These are phyloP conservation scores for Leccinum pallidistipes DNA, from an alignment of 1,284 basidiomycete species.

Conservation along the genomic window DNA sequence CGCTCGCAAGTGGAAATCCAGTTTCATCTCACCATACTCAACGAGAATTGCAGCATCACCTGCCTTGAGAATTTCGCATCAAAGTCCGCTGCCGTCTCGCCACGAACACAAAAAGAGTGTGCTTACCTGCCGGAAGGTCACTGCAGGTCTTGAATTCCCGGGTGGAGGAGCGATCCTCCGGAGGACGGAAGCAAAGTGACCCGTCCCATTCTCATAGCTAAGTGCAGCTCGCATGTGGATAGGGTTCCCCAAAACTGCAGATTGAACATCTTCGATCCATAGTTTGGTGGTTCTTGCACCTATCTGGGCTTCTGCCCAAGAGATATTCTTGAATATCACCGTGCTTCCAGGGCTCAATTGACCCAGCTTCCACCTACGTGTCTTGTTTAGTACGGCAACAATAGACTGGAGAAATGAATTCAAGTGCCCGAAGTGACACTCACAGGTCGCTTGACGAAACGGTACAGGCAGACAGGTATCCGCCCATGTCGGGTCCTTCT, in stretches of 20 bases:
- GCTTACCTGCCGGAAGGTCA: conserved; percentile 47
- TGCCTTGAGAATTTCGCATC: conserved; percentile 37
- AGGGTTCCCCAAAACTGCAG: background rate
- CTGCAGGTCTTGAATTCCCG: conserved; percentile 26
- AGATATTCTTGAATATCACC: conserved; percentile 50
- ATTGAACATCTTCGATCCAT: conserved; percentile 37
- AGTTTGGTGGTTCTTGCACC: conserved; percentile 27
- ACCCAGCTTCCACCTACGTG: conserved; percentile 61
- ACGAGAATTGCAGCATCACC: conserved; percentile 58
- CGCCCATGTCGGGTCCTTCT: conserved; percentile 68
- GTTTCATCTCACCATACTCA: conserved; percentile 54
- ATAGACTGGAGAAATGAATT: background rate
- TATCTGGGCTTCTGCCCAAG: conserved; percentile 40
- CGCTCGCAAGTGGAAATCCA: conserved; percentile 52
- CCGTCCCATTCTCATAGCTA: background rate
- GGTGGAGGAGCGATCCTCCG: conserved; percentile 4
- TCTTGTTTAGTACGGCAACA: conserved; percentile 4
- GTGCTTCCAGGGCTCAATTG: conserved; percentile 56
- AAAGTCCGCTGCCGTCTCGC: background rate
- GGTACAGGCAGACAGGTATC: conserved; percentile 58
- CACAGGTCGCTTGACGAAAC: conserved; percentile 53
- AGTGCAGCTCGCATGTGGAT: background rate
- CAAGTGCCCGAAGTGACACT: conserved; percentile 16
- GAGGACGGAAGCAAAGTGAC: conserved; percentile 15
- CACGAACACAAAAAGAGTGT: background rate